Percentiles rank a stretch among this genome's conserved stretches.
Conservation (phyloP, 2,329 filamentous ascomycete genomes). For the Aspergillus tanneri region DNA sequence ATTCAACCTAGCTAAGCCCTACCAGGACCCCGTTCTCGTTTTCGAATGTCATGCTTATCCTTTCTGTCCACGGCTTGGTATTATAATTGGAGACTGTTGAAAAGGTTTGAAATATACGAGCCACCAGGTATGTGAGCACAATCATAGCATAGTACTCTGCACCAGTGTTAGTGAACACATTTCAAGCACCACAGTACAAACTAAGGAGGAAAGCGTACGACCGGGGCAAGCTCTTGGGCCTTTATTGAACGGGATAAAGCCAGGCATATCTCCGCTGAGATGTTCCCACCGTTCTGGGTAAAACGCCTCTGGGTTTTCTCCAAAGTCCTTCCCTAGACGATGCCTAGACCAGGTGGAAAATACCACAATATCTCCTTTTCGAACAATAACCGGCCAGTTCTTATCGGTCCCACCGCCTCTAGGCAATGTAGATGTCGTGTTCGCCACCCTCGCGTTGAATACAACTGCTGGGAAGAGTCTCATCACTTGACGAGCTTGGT, state of each 20-base stretch:
- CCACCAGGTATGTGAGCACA: conserved; percentile 16
- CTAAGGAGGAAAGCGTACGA: conserved; percentile 2
- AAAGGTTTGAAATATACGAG: conserved; percentile 16
- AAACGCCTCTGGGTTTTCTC: conserved; percentile 27
- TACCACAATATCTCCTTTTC: conserved; percentile 19
- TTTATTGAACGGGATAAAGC: conserved; percentile 48
- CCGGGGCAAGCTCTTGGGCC: conserved; percentile 44
- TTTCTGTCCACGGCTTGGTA: conserved; percentile 11
- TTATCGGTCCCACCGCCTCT: conserved; percentile 32
- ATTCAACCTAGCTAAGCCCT: too few species aligned
- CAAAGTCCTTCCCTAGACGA: conserved; percentile 29
- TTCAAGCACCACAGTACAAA: background rate
- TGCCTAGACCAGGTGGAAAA: conserved; percentile 30
- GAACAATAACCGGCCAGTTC: conserved; percentile 26
- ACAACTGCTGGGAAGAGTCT: conserved; percentile 7
- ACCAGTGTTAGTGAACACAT: background rate
- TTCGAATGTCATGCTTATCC: conserved; percentile 16
- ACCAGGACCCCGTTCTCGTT: conserved; percentile 18
- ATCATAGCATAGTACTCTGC: conserved; percentile 16
- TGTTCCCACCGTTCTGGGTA: conserved; percentile 36
- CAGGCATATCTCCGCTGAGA: conserved; percentile 31
- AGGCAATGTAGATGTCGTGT: conserved; percentile 21
- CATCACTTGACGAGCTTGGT: too few species aligned
- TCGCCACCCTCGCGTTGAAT: conserved; percentile 8
- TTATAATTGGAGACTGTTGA: conserved; percentile 11